A percentile compares a stretch with the other conserved stretches of the same genome.
phyloP scores from a whole-genome alignment of 305 asterid species.

The Fraxinus xanthoxyloides region DNA sequence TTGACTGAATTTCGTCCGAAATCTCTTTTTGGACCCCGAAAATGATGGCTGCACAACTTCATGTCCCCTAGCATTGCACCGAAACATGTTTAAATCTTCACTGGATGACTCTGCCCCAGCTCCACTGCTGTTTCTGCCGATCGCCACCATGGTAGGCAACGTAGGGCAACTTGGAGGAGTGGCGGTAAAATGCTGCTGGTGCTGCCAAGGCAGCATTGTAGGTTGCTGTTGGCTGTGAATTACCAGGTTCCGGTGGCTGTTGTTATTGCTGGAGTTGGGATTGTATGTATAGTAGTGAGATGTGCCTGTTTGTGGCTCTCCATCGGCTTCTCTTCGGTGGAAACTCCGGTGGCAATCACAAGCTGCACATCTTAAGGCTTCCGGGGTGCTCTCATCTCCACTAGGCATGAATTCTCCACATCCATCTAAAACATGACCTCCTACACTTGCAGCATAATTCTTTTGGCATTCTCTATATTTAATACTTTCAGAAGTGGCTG shows the following conservation, averaged over 20 bases:
- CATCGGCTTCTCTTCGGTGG: constrained; percentile 56
- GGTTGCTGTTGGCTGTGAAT: constrained; percentile 9
- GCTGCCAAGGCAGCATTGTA: too few relatives aligned
- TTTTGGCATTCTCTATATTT: constrained; percentile 68
- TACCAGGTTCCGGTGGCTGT: constrained; percentile 14
- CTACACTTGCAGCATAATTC: constrained; percentile 77
- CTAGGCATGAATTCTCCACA: constrained; percentile 89
- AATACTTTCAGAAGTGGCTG: neutral
- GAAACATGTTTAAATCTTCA: constrained; percentile 58
- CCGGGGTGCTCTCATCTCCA: constrained; percentile 63
- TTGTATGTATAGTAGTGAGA: constrained; percentile 13
- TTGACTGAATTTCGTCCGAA: constrained; percentile 63
- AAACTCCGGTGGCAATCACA: constrained; percentile 84
- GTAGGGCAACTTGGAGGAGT: constrained; percentile 23
- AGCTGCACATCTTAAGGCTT: constrained; percentile 64
- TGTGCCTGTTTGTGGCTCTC: constrained; percentile 26
- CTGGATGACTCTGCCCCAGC: constrained; percentile 63
- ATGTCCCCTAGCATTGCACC: constrained; percentile 24
- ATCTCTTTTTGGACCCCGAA: constrained; percentile 49
- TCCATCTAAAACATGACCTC: constrained; percentile 66
- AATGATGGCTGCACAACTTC: constrained; percentile 15
- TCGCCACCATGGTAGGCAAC: constrained; percentile 50
- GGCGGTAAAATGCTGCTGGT: constrained; percentile 12
- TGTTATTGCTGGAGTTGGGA: constrained; percentile 14
- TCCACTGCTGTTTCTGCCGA: constrained; percentile 47